Evolutionary conservation across 108 stramenopile species (phyloP).

Genomic region (Parietichytrium sp.): DNA sequence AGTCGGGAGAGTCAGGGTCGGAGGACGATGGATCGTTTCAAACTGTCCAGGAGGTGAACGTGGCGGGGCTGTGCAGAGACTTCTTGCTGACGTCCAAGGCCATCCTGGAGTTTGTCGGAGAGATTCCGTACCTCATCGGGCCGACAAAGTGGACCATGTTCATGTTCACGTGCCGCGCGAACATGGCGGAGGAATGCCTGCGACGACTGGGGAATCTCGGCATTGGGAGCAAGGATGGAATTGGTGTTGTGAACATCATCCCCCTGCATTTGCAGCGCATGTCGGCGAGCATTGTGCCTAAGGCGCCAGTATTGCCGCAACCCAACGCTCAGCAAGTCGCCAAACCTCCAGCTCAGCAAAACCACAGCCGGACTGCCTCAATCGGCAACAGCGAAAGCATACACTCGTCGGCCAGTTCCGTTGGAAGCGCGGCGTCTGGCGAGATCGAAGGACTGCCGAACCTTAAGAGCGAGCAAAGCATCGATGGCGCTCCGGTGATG

Average conservation of each 20-base stretch:
- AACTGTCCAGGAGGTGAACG: slow-evolving; percentile 15
- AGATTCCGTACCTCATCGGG: not conserved
- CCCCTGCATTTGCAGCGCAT: slow-evolving; percentile 20
- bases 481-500: not conserved
- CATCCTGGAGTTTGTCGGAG: not conserved
- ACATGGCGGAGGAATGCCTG: not conserved
- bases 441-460: not conserved
- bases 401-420: not conserved
- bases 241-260: not conserved
- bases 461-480: no score
- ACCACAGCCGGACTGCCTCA: not conserved
- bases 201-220: slow-evolving; percentile 7
- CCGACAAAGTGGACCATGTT: slow-evolving; percentile 3
- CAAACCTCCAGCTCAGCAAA: not conserved
- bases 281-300: not conserved
- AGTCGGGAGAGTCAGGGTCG: not conserved
- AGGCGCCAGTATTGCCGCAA: no score
- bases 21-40: no score
- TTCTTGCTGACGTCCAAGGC: not conserved
- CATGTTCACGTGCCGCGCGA: not conserved
- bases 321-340: no score
- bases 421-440: not conserved
- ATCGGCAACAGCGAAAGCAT: not conserved
- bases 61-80: not conserved
- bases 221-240: slow-evolving; percentile 18